Evolutionary conservation across 331 rosid genomes (phyloP).

Genomic region (Phaseolus coccineus): DNA sequence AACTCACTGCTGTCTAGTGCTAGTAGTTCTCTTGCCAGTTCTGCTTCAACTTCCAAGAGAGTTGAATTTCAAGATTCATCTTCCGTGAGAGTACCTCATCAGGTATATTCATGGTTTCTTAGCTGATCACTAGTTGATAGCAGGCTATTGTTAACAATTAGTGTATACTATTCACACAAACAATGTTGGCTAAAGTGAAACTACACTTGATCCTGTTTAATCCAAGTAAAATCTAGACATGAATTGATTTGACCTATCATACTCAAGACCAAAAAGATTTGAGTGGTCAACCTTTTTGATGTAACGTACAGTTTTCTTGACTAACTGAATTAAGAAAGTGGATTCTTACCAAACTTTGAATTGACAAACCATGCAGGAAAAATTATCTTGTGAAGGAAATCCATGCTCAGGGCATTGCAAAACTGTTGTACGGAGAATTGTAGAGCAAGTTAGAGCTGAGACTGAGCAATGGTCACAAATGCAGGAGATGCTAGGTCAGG

Average conservation of each 20-base stretch:
- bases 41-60: constrained; percentile 70
- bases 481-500: constrained; percentile 90
- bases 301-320: not conserved
- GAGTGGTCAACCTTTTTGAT: no score
- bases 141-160: not conserved
- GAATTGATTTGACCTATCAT: not conserved
- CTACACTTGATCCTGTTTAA: not conserved
- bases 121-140: constrained; percentile 22
- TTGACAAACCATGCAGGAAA: constrained; percentile 52
- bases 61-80: constrained; percentile 56
- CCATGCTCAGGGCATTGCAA: constrained; percentile 87
- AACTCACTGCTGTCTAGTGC: constrained; percentile 77
- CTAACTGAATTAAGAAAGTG: constrained; percentile 11
- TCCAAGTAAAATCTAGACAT: not conserved
- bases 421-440: constrained; percentile 72
- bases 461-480: constrained; percentile 97
- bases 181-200: not conserved
- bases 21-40: constrained; percentile 61
- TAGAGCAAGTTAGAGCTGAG: constrained; percentile 89
- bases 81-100: constrained; percentile 41
- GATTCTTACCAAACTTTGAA: not conserved
- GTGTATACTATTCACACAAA: not conserved
- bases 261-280: no score
- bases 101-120: constrained; percentile 49
- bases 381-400: constrained; percentile 52